A percentile compares a stretch with the other conserved stretches of the same genome.
Evolutionary conservation across 306 rosid species (phyloP).

Genomic region (Cicer yamashitae): DNA sequence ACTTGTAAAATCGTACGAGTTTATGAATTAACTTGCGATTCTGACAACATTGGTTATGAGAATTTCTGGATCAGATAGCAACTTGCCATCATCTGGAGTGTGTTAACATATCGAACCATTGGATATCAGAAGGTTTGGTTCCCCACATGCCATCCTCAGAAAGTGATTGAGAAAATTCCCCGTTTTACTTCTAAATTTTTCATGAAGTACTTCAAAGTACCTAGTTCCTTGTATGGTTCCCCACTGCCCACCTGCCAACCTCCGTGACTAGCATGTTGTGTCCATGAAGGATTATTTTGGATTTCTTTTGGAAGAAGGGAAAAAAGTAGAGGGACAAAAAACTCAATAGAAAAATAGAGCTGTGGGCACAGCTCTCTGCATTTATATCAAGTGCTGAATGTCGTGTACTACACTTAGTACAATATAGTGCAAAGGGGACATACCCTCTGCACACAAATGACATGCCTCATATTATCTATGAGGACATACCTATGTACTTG

Average conservation of each 20-base stretch:
- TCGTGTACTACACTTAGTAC: not conserved
- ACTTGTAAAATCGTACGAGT: too few relatives aligned
- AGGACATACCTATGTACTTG: not conserved
- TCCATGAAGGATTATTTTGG: not conserved
- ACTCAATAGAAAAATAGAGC: not conserved
- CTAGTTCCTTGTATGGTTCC: not conserved
- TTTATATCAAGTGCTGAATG: not conserved
- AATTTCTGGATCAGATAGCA: slow-evolving; percentile 3
- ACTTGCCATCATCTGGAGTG: slow-evolving; percentile 3
- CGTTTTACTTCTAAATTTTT: not conserved
- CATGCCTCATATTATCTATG: not conserved
- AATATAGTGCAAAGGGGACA: not conserved
- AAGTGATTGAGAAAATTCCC: not conserved
- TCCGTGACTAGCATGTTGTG: not conserved
- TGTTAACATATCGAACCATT: slow-evolving; percentile 3
- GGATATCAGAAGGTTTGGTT: not conserved
- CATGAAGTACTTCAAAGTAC: not conserved
- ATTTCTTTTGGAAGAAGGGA: not conserved
- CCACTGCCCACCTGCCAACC: not conserved
- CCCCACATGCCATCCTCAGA: slow-evolving; percentile 6
- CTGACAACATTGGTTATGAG: not conserved
- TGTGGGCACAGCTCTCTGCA: not conserved
- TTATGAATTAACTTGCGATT: too few relatives aligned
- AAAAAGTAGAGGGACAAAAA: slow-evolving; percentile 2
- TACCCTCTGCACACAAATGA: not conserved